phyloP scores from a whole-genome alignment of 2,329 filamentous ascomycete species.

The Hortaea sp. region DNA sequence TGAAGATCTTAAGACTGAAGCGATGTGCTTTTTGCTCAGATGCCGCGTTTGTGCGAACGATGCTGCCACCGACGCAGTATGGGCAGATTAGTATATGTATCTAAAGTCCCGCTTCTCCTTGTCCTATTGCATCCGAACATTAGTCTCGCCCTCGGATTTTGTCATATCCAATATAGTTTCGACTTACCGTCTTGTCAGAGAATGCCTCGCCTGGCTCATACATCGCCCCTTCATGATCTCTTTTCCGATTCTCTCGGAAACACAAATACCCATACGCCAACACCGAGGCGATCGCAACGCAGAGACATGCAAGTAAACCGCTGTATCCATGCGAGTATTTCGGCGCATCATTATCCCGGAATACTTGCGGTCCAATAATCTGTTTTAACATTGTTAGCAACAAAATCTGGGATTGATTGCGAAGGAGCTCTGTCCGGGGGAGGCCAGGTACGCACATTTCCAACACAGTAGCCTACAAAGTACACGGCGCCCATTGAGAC shows the following conservation, averaged over 20 bases:
- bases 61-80: too few species aligned
- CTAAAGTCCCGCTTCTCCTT: constrained; percentile 3
- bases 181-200: constrained; percentile 1
- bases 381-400: constrained; percentile 27
- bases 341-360: constrained; percentile 38
- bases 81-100: background rate
- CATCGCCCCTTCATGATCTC: background rate
- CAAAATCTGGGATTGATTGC: constrained; percentile 51
- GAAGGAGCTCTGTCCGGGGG: constrained; percentile 34
- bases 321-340: constrained; percentile 42
- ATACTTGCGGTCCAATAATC: constrained; percentile 2
- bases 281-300: background rate
- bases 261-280: background rate
- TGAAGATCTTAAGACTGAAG: too few species aligned
- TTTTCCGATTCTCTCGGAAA: constrained; percentile 4
- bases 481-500: constrained; percentile 21
- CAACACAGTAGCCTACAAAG: constrained; percentile 19
- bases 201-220: constrained; percentile 1
- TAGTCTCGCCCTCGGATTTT: background rate
- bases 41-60: too few species aligned
- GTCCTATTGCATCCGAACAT: background rate
- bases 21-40: too few species aligned
- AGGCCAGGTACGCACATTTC: constrained; percentile 36
- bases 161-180: background rate
- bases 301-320: constrained; percentile 5